These are phyloP conservation scores for Bacidia gigantensis DNA, from an alignment of 495 filamentous ascomycete genomes.

Conservation along the genomic window DNA sequence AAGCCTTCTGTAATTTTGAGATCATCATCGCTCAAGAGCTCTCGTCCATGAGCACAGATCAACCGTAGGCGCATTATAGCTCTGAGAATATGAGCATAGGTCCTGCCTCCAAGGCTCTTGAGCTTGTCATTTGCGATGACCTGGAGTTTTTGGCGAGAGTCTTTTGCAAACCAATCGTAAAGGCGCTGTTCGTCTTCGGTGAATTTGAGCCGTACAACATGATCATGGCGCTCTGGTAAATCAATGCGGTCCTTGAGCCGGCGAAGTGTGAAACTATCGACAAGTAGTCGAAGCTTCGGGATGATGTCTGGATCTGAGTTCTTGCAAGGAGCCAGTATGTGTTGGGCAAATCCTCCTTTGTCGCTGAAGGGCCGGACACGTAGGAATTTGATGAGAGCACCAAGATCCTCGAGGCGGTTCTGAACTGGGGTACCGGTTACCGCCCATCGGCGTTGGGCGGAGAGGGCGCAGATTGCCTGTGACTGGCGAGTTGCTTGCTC, in stretches of 20 bases:
- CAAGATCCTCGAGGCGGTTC: constrained; percentile 83
- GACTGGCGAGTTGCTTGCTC: constrained; percentile 69
- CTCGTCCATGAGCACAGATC: constrained; percentile 82
- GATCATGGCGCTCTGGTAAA: constrained; percentile 59
- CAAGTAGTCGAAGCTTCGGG: constrained; percentile 73
- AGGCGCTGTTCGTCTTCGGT: constrained; percentile 37
- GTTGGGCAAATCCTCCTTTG: constrained; percentile 52
- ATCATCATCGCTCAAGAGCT: constrained; percentile 72
- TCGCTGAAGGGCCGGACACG: constrained; percentile 79
- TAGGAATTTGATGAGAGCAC: constrained; percentile 80
- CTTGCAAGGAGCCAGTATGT: constrained; percentile 69
- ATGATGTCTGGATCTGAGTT: constrained; percentile 67
- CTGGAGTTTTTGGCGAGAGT: constrained; percentile 48
- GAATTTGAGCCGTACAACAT: constrained; percentile 49
- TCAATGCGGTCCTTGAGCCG: constrained; percentile 83
- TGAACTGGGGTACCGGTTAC: constrained; percentile 84
- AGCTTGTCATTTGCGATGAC: constrained; percentile 37
- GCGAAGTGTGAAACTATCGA: constrained; percentile 85
- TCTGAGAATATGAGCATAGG: constrained; percentile 79
- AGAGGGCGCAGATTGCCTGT: constrained; percentile 68
- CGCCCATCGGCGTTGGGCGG: constrained; percentile 78
- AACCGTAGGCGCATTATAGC: constrained; percentile 81
- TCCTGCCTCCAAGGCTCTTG: constrained; percentile 60
- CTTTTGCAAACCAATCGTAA: constrained; percentile 47
- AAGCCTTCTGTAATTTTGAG: constrained; percentile 64